These are phyloP conservation scores for Sequoia sempervirens DNA, from an alignment of 75 land plant genomes.

Conservation along the genomic window DNA sequence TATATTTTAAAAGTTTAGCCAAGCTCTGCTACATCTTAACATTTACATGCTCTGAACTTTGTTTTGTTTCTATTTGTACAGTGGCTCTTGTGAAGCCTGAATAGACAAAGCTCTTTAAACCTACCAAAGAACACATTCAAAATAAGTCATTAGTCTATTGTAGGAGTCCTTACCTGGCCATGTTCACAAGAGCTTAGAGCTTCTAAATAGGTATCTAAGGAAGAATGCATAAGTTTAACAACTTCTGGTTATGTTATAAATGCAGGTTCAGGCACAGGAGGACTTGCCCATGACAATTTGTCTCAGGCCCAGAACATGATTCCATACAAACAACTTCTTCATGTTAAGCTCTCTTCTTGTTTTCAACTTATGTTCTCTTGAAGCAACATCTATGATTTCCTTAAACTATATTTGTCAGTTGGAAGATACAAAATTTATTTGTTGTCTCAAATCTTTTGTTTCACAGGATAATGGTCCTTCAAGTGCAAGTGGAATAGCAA, in stretches of 20 bases:
- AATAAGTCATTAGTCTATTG: too few species aligned
- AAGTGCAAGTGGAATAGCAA: neutral
- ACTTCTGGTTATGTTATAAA: neutral
- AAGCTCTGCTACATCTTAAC: neutral
- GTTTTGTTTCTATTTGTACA: neutral
- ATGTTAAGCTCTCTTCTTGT: neutral
- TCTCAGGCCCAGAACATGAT: neutral
- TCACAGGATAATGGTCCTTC: neutral
- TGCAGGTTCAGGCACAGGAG: neutral
- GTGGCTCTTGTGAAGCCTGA: neutral
- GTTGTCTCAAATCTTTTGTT: neutral
- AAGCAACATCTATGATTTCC: neutral
- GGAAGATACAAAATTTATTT: neutral
- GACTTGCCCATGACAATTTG: neutral
- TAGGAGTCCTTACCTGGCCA: neutral
- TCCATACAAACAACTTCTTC: neutral
- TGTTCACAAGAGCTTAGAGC: too few species aligned
- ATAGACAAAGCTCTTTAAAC: neutral
- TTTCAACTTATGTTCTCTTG: neutral
- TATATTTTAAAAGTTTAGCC: neutral
- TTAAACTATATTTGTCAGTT: neutral
- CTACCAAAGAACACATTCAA: neutral
- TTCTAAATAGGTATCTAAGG: too few species aligned
- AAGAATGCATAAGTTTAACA: too few species aligned
- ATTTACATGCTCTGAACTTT: neutral